Base-by-base conservation (phyloP, 352 stramenopile species). In the Pythium utonaiense region DNA sequence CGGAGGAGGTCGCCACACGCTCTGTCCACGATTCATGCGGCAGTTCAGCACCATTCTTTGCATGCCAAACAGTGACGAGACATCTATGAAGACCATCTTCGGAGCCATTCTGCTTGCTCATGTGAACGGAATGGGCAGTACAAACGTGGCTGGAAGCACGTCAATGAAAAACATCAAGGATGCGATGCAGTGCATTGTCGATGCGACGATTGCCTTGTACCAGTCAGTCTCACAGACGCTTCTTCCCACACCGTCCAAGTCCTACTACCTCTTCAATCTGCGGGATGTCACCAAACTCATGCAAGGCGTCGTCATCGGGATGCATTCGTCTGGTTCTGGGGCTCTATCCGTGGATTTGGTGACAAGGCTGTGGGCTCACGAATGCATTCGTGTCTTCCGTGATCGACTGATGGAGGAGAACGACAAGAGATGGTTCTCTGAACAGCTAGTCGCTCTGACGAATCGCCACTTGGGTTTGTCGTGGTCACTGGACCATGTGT, bases 341-440 rank as follows among this genome's bases (percentile, higher is more conserved):
- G 48, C 17, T 17, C 57, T 79, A 34, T 70, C 66, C 4, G 38
- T 62, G 1, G 82, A 89, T n/a, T 75, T 71, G 0, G 71, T 97
- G 3, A 53, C 73, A 0, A 78, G 73, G 21, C 71, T 98, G 6
- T 98, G 93, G 88, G 77, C 88, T 21, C 91, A 98, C 54, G 94
- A 98, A 60, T 82, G 68, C 30, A 80, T 92, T 57, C 74, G 94
- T 2, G 92, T 98, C 3, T 98, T 98, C 53, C 88, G 95, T 17
- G 93, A 98, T 61, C 90, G 93, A 8, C 63, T 98, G 3, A 84
- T 93, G 34, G 89, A 90, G 16, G 73, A 71, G 3, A 57, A 54
- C 3, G 93, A 98, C 53, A 87, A 96, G 60, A 51, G 64, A 24
- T 97, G 89, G 86, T 89, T 98, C 56, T 90, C 87, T 0, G 74